phyloP scores from a whole-genome alignment of 1,284 basidiomycete genomes.

The Sporisorium sorghi region DNA sequence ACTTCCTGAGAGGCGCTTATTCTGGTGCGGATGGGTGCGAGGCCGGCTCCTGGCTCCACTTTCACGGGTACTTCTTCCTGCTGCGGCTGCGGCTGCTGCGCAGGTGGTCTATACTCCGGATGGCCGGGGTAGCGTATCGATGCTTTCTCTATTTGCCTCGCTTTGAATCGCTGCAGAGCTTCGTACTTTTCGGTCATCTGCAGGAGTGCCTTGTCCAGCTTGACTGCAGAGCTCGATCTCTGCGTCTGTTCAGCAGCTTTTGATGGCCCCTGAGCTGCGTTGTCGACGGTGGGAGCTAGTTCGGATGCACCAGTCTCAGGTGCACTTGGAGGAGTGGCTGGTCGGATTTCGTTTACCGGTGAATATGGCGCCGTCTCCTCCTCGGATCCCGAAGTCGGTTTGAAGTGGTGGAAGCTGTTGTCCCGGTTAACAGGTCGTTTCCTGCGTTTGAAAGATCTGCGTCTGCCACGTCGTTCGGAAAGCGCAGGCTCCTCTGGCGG shows the following conservation, averaged over 20 bases:
- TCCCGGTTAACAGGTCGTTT: background rate
- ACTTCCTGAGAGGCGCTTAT: background rate
- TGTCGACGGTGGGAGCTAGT: background rate
- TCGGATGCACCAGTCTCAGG: background rate
- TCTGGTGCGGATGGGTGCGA: conserved; percentile 8
- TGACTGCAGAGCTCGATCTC: background rate
- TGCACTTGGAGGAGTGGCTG: background rate
- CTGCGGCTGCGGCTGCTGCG: conserved; percentile 3
- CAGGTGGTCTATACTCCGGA: conserved; percentile 12
- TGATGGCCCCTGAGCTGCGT: background rate
- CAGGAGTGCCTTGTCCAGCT: conserved; percentile 4
- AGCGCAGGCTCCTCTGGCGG: background rate
- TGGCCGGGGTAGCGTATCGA: conserved; percentile 28
- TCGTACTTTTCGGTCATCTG: conserved; percentile 9
- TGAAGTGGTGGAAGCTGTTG: background rate
- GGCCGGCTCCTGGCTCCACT: conserved; percentile 1
- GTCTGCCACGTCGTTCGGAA: background rate
- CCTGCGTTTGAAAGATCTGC: background rate
- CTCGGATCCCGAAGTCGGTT: too few species aligned
- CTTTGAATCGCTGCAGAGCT: conserved; percentile 7
- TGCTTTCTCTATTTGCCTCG: conserved; percentile 16
- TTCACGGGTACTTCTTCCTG: background rate
- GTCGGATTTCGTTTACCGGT: background rate
- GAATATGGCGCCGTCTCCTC: too few species aligned
- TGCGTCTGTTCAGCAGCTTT: background rate